Percentiles rank a stretch among this genome's conserved stretches.
Conservation (phyloP, 306 rosid species). For the Pyrus pyrifolia region DNA sequence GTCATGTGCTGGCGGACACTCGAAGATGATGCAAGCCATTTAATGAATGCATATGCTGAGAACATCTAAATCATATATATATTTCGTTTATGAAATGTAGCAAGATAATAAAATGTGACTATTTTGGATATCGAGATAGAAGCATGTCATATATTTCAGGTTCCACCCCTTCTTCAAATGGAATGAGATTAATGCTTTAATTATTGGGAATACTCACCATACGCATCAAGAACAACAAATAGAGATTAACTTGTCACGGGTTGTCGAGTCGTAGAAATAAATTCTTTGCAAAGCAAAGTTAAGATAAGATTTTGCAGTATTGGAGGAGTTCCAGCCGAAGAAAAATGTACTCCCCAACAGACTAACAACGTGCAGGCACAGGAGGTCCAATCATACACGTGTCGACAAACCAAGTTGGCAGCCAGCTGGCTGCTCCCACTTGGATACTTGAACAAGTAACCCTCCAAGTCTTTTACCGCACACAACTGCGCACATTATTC, state of each 20-base stretch:
- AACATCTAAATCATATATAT: too few species aligned
- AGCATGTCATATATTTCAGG: background rate
- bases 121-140: too few species aligned
- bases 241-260: background rate
- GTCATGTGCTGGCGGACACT: accelerated
- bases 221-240: background rate
- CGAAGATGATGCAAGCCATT: accelerated
- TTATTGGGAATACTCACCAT: background rate
- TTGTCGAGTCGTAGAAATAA: too few species aligned
- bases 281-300: too few species aligned
- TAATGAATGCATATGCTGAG: too few species aligned
- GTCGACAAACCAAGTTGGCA: conserved; percentile 32
- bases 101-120: too few species aligned
- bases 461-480: conserved; percentile 27
- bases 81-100: too few species aligned
- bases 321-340: conserved; percentile 12
- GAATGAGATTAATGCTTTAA: background rate
- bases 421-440: conserved; percentile 44
- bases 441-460: conserved; percentile 32
- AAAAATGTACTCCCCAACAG: background rate
- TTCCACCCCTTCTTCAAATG: background rate
- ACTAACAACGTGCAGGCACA: background rate
- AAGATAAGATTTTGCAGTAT: background rate
- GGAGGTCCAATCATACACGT: conserved; percentile 31
- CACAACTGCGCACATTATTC: conserved; percentile 27